phyloP scores from a whole-genome alignment of 805 yeast species.

The Saturnispora serradocipensis region DNA sequence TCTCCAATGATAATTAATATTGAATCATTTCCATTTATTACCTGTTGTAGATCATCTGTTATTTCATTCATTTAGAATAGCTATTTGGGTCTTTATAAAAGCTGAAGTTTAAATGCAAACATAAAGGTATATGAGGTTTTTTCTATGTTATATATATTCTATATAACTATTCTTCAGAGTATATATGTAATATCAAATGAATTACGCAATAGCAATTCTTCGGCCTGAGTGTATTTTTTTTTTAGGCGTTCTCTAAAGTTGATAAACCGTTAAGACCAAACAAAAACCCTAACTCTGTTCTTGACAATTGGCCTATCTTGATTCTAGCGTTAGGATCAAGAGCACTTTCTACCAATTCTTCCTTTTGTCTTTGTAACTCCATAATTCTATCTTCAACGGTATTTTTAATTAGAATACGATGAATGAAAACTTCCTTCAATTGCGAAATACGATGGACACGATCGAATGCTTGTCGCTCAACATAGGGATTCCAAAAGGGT shows the following conservation, averaged over 20 bases:
- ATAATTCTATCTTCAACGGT: constrained; percentile 90
- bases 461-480: constrained; percentile 96
- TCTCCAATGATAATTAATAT: background rate
- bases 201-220: background rate
- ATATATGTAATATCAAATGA: background rate
- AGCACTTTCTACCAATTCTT: constrained; percentile 71
- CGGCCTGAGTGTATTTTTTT: no score
- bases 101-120: background rate
- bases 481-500: constrained; percentile 97
- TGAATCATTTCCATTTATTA: background rate
- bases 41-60: background rate
- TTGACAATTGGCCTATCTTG: constrained; percentile 52
- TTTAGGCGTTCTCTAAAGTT: constrained; percentile 15
- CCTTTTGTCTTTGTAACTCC: constrained; percentile 69
- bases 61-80: background rate
- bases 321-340: constrained; percentile 70
- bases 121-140: background rate
- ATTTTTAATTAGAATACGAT: constrained; percentile 54
- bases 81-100: background rate
- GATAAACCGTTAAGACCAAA: constrained; percentile 42
- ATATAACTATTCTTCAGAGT: background rate
- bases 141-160: no score
- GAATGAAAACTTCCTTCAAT: constrained; percentile 62
- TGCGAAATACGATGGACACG: constrained; percentile 95
- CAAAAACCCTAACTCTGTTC: constrained; percentile 63